These are phyloP conservation scores for Salix exigua DNA, from an alignment of 345 rosid genomes.

Conservation along the genomic window DNA sequence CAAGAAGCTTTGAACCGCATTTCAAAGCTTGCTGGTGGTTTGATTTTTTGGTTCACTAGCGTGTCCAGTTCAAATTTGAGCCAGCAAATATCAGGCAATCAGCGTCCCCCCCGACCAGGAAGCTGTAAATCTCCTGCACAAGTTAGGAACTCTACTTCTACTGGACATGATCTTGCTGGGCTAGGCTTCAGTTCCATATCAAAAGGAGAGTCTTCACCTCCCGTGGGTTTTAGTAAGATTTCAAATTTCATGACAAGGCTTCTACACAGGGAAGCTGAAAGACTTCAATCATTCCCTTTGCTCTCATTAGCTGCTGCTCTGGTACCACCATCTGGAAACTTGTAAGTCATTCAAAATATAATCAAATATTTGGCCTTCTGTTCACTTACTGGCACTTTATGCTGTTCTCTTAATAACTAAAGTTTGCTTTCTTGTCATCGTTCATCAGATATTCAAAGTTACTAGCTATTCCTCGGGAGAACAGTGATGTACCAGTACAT, in stretches of 20 bases:
- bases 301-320: slow-evolving; percentile 65
- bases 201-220: slow-evolving; percentile 24
- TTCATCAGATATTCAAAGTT: slow-evolving; percentile 50
- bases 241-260: slow-evolving; percentile 43
- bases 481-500: slow-evolving; percentile 33
- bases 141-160: slow-evolving; percentile 33
- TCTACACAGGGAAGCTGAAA: slow-evolving; percentile 56
- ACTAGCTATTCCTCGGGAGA: slow-evolving; percentile 39
- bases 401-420: neutral
- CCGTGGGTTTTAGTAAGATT: slow-evolving; percentile 38
- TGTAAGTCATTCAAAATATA: slow-evolving; percentile 46
- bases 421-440: slow-evolving; percentile 6
- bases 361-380: neutral
- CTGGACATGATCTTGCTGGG: slow-evolving; percentile 26
- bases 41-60: slow-evolving; percentile 51
- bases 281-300: slow-evolving; percentile 48
- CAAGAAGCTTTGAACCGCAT: slow-evolving; percentile 59
- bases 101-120: slow-evolving; percentile 26
- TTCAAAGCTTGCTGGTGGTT: slow-evolving; percentile 57
- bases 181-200: slow-evolving; percentile 29
- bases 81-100: slow-evolving; percentile 35
- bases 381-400: neutral
- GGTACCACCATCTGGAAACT: slow-evolving; percentile 50
- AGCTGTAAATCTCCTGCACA: slow-evolving; percentile 28
- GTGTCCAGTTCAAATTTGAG: slow-evolving; percentile 43